Evolutionary conservation across 257 asterid species (phyloP).

Genomic region (Solanum chaucha): DNA sequence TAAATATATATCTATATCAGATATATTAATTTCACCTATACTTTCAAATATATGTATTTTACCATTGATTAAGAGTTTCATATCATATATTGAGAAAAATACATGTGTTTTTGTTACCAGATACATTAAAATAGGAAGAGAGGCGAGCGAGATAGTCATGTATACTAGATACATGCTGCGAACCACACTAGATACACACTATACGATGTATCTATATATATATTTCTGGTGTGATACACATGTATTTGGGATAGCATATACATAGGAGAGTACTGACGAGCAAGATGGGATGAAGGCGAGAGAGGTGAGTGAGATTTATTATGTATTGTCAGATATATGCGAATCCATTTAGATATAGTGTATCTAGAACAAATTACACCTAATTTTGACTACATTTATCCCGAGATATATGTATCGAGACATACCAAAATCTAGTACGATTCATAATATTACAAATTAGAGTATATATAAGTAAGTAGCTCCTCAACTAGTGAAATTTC

Average conservation of each 20-base stretch:
- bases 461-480: no score
- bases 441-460: neutral
- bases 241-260: neutral
- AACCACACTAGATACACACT: neutral
- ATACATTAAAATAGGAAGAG: neutral
- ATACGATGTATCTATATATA: no score
- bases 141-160: neutral
- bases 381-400: neutral
- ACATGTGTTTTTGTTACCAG: no score
- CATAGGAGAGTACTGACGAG: neutral
- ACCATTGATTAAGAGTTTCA: fast-evolving
- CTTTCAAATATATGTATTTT: no score
- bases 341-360: neutral
- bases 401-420: neutral
- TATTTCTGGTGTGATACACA: neutral
- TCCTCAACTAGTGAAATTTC: no score
- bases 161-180: no score
- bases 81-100: neutral
- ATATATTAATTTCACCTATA: no score
- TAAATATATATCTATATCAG: no score
- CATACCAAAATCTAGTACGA: no score
- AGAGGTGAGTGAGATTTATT: no score
- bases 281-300: no score
- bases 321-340: no score
- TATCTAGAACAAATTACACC: neutral